phyloP scores from a whole-genome alignment of 306 rosid species.

The Vigna reflexopilosa region DNA sequence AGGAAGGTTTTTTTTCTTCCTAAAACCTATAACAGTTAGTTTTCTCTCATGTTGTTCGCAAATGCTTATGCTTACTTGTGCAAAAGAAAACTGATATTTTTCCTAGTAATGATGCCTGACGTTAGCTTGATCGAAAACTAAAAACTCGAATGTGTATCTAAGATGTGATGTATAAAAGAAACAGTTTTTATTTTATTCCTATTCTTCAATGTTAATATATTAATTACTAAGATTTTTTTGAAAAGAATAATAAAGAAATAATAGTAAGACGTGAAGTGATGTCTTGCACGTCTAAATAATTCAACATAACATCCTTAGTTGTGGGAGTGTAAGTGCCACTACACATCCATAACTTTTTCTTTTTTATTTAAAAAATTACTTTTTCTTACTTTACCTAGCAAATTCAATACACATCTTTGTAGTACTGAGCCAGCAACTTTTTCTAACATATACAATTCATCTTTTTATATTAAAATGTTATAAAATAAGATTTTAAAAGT shows the following conservation, averaged over 20 bases:
- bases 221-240: no score
- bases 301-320: not conserved
- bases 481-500: no score
- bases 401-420: not conserved
- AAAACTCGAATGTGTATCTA: not conserved
- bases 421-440: no score
- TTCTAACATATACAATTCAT: no score
- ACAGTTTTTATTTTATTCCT: no score
- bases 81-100: not conserved
- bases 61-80: no score
- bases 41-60: no score
- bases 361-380: no score
- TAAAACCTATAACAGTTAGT: no score
- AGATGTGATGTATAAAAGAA: not conserved
- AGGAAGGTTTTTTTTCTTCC: no score
- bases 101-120: not conserved
- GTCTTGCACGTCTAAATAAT: conserved; percentile 15
- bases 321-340: not conserved
- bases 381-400: not conserved
- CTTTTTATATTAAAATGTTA: no score
- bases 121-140: not conserved
- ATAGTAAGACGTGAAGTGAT: not conserved
- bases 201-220: no score
- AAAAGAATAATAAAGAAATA: not conserved
- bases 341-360: not conserved